Conservation (phyloP, 306 rosid species). For the Adenanthera pavonina region DNA sequence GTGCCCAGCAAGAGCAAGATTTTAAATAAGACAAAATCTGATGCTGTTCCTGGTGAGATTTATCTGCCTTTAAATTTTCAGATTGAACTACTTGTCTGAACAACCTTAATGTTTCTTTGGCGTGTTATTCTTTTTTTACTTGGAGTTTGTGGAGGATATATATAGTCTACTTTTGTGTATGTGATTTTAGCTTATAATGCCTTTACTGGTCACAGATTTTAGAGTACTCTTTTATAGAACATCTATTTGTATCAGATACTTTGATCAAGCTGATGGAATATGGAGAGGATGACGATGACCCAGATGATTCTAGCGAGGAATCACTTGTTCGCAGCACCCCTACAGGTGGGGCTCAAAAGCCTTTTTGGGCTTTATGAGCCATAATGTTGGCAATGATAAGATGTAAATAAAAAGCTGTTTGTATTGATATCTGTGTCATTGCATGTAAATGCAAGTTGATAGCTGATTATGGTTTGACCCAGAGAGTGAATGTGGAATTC, state of each 20-base stretch:
- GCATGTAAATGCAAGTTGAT: conserved; percentile 29
- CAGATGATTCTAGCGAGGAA: conserved; percentile 61
- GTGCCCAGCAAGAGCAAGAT: conserved; percentile 52
- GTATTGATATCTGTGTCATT: conserved; percentile 8
- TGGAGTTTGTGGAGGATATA: neutral
- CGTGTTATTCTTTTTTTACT: conserved; percentile 10
- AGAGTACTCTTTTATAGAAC: conserved; percentile 10
- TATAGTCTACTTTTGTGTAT: conserved; percentile 20
- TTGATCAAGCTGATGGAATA: conserved; percentile 92
- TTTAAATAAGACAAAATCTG: conserved; percentile 47
- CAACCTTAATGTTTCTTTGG: conserved; percentile 18
- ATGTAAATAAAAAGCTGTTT: conserved; percentile 38
- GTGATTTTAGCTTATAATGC: conserved; percentile 16
- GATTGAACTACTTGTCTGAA: conserved; percentile 21
- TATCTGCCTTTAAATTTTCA: conserved; percentile 18
- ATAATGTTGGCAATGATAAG: conserved; percentile 23
- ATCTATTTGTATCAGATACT: conserved; percentile 66
- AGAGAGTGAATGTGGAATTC: conserved; percentile 18
- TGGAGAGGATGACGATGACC: conserved; percentile 92
- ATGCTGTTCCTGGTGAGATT: conserved; percentile 75
- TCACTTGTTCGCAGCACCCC: conserved; percentile 37
- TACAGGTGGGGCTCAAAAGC: conserved; percentile 62
- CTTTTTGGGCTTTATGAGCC: conserved; percentile 85
- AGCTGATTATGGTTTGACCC: conserved; percentile 23
- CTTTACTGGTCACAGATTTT: conserved; percentile 25